Evolutionary conservation across 1,284 basidiomycete species (phyloP), one percentile per base, ranked within the genome.

Genomic region (Gomphus bonarii): DNA sequence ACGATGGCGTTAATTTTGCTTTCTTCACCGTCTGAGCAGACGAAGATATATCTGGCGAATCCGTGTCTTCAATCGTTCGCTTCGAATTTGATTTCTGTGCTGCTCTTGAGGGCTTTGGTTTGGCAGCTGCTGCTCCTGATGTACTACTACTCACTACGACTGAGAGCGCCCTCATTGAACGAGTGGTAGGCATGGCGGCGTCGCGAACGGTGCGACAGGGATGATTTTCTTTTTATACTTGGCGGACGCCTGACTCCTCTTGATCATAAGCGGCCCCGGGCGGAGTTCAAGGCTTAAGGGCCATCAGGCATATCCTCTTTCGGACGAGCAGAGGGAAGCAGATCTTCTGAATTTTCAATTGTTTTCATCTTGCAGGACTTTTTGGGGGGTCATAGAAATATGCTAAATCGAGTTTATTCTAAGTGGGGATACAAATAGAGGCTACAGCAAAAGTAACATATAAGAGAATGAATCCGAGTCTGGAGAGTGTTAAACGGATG

Each of bases 131-230:
- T 43, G 14, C 22, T 10, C n/a, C n/a, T 28, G 22, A 22, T 25
- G 54, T 43, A 22, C 44, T 43, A 22, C 44, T 36, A 20, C 54
- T 55, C 18, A 28, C 54, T n/a, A 48, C 6, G 11, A 16, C 18
- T 20, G 54, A 55, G n/a, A 55, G 54, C 8, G 54, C 31, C 16
- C 43, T 46, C 33, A 42, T 35, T 18, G 54, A 57, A 40, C 57
- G 57, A 11, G 57, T 58, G 16, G 44, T 58, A 22, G 57, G 57
- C 57, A 58, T 58, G 9, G 30, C 25, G 30, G 16, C 11, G 30
- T 31, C 14, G 18, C 20, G 30, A 33, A 48, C 16, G 7, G 46
- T 20, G 7, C 9, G 16, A 28, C 11, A 25, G 28, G 11, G 20
- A 18, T 14, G 14, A 1, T 47, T 47, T 47, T 25, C 2, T 22